phyloP scores from a whole-genome alignment of 139 green algal species.

The Auxenochlorella pyrenoidosa region DNA sequence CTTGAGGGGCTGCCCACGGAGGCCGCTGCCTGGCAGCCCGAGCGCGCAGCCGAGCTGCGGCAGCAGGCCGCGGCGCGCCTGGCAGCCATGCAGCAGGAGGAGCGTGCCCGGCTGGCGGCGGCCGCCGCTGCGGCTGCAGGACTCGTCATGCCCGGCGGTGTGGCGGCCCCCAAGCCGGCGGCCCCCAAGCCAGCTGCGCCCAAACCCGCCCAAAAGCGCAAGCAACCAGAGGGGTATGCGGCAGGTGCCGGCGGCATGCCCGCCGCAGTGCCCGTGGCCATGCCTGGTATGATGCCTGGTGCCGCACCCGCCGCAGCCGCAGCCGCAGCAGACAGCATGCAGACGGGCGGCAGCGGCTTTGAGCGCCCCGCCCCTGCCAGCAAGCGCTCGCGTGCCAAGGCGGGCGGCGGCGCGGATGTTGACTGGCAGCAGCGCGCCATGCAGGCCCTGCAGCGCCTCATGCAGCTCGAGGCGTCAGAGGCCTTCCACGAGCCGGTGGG shows the following conservation, averaged over 20 bases:
- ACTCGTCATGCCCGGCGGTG: background rate
- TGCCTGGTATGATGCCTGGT: background rate
- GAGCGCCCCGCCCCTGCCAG: background rate
- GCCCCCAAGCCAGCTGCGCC: background rate
- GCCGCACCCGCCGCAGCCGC: background rate
- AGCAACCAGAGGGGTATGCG: background rate
- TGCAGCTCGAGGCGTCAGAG: slow-evolving; percentile 26
- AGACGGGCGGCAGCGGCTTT: background rate
- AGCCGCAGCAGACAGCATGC: background rate
- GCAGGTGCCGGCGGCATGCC: background rate
- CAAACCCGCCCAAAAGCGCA: background rate
- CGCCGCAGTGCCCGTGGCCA: background rate
- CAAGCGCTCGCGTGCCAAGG: background rate
- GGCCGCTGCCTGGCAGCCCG: background rate
- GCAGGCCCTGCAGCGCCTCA: slow-evolving; percentile 24
- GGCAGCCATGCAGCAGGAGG: background rate
- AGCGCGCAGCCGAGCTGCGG: slow-evolving; percentile 3
- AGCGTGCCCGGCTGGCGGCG: background rate
- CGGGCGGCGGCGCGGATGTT: background rate
- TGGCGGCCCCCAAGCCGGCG: background rate
- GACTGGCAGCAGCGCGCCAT: slow-evolving; percentile 30
- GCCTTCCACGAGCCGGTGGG: slow-evolving; percentile 44
- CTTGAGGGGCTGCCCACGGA: slow-evolving; percentile 21
- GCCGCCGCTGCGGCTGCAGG: background rate
- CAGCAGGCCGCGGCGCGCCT: background rate